These are phyloP conservation scores for Acacia crassicarpa DNA, from an alignment of 306 rosid species.

Conservation along the genomic window DNA sequence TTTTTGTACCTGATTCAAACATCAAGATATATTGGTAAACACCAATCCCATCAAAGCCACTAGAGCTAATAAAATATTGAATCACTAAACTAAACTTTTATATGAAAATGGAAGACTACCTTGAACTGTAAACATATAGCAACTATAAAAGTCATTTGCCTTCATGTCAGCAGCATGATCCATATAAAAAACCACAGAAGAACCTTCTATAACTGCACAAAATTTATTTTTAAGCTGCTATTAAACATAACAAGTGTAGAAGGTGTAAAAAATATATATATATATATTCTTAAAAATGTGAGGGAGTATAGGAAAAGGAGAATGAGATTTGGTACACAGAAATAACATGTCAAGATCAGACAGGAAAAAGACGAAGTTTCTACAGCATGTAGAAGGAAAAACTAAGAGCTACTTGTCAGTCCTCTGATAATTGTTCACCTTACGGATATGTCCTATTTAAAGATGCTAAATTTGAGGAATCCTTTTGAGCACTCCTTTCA, in stretches of 20 bases:
- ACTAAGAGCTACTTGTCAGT: no score
- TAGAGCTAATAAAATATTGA: background rate
- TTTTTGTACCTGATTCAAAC: conserved; percentile 72
- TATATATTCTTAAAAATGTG: no score
- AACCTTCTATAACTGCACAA: conserved; percentile 76
- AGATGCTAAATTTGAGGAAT: no score
- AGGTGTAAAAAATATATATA: no score
- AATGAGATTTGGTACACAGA: no score
- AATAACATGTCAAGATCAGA: no score
- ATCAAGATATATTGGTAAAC: conserved; percentile 25
- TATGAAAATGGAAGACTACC: conserved; percentile 41
- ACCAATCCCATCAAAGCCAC: conserved; percentile 1
- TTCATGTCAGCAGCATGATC: conserved; percentile 47
- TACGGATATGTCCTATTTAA: no score
- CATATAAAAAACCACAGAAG: conserved; percentile 74
- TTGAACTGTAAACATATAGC: conserved; percentile 69
- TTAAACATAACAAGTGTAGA: conserved; percentile 4
- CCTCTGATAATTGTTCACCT: no score
- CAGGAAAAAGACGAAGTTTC: no score
- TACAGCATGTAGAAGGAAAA: no score
- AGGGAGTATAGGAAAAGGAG: no score
- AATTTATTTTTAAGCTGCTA: conserved; percentile 6
- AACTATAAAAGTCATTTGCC: conserved; percentile 48
- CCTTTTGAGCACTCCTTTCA: no score
- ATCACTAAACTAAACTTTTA: conserved; percentile 5